Evolutionary conservation across 2,329 filamentous ascomycete genomes (phyloP).

Genomic region (Talaromyces sp.): DNA sequence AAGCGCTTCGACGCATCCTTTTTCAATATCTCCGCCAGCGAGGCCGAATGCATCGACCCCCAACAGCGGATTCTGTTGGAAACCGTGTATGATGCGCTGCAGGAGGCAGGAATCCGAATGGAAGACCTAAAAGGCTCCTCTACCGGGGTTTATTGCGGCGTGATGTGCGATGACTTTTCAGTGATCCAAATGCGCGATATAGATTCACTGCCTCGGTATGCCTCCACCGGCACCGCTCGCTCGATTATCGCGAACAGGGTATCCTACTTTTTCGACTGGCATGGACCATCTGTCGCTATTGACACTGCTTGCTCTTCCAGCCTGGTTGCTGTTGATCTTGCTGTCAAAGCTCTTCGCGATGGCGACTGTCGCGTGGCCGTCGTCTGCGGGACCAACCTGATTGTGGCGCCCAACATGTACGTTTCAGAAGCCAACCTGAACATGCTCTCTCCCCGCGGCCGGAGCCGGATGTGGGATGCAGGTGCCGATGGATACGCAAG

Average conservation of each 20-base stretch:
- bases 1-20: constrained; percentile 19
- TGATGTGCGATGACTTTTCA: constrained; percentile 20
- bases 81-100: constrained; percentile 37
- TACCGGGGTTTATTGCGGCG: constrained; percentile 23
- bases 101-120: constrained; percentile 14
- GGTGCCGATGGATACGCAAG: constrained; percentile 47
- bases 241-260: constrained; percentile 37
- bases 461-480: constrained; percentile 46
- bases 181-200: constrained; percentile 14
- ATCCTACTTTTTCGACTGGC: constrained; percentile 36
- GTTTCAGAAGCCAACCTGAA: constrained; percentile 29
- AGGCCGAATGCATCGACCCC: constrained; percentile 30
- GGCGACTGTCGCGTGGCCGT: constrained; percentile 4
- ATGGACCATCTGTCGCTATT: constrained; percentile 39
- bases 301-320: constrained; percentile 45
- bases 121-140: constrained; percentile 17
- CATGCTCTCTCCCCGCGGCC: constrained; percentile 49
- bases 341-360: constrained; percentile 23
- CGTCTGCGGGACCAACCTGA: constrained; percentile 16
- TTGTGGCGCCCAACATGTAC: constrained; percentile 27
- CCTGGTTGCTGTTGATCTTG: constrained; percentile 33
- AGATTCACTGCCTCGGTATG: constrained; percentile 13
- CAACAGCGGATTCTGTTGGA: constrained; percentile 25
- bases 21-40: constrained; percentile 17
- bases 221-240: constrained; percentile 24